These are phyloP conservation scores for Debaryomycetaceae sp. DNA, from an alignment of 1,139 yeast genomes.

Conservation along the genomic window DNA sequence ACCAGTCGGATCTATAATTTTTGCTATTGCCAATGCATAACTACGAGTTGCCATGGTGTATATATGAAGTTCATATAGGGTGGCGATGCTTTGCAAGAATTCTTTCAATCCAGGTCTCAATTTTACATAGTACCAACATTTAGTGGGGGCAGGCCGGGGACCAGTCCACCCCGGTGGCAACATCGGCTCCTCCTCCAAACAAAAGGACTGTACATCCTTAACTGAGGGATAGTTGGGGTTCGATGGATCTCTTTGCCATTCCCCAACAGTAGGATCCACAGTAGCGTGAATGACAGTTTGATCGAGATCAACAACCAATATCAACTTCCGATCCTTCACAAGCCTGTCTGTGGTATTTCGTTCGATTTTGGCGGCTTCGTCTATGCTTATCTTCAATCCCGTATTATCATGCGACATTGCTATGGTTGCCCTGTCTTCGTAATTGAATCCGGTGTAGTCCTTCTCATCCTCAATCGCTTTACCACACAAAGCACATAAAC, in stretches of 20 bases:
- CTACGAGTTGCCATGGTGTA: constrained; percentile 99
- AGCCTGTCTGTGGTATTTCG: constrained; percentile 61
- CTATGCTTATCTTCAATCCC: constrained; percentile 78
- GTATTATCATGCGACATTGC: constrained; percentile 88
- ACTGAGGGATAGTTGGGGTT: constrained; percentile 85
- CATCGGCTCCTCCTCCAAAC: constrained; percentile 71
- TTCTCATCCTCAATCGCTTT: constrained; percentile 75
- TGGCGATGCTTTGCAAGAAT: constrained; percentile 61
- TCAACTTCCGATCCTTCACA: constrained; percentile 61
- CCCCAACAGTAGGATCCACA: constrained; percentile 95
- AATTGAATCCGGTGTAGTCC: constrained; percentile 73
- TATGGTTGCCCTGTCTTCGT: constrained; percentile 76
- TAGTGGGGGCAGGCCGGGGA: constrained; percentile 52
- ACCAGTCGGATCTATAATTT: constrained; percentile 87
- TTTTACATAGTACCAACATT: constrained; percentile 90
- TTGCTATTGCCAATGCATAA: constrained; percentile 87
- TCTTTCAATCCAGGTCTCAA: constrained; percentile 80
- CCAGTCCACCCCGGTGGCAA: constrained; percentile 58
- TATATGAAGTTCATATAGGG: constrained; percentile 83
- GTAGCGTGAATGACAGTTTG: constrained; percentile 98
- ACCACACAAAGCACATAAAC: constrained; percentile 94
- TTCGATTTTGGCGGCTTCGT: constrained; percentile 86
- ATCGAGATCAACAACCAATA: constrained; percentile 92
- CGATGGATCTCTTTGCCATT: constrained; percentile 84
- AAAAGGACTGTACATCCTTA: constrained; percentile 74